phyloP scores from a whole-genome alignment of 2,329 filamentous ascomycete species.

The Chaetomiaceae sp. region DNA sequence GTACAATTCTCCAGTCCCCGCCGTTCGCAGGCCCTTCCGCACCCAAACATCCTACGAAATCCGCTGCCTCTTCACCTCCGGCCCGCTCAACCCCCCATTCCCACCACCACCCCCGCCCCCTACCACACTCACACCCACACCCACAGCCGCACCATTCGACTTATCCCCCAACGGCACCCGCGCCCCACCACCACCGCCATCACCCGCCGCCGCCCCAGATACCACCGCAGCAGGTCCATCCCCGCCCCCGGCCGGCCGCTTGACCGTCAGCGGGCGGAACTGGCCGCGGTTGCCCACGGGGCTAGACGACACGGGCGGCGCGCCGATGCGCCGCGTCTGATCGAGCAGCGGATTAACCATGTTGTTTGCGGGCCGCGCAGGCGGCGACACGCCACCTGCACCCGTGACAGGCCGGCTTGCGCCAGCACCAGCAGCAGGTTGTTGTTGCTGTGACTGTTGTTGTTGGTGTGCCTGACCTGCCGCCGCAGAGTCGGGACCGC shows the following conservation, averaged over 20 bases:
- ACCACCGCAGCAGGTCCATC: too few relatives aligned
- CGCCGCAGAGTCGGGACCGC: too few relatives aligned
- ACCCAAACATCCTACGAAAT: slow-evolving; percentile 22
- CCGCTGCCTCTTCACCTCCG: slow-evolving; percentile 49
- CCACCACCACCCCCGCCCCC: slow-evolving; percentile 14
- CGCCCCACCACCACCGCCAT: slow-evolving; percentile 22
- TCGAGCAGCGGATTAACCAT: slow-evolving; percentile 50
- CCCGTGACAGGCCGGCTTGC: slow-evolving; percentile 5
- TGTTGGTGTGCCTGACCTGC: background rate
- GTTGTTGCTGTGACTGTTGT: slow-evolving; percentile 19
- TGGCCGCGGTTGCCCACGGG: slow-evolving; percentile 52
- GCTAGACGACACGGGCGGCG: slow-evolving; percentile 47
- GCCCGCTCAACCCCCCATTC: slow-evolving; percentile 16
- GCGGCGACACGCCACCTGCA: background rate
- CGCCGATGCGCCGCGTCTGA: slow-evolving; percentile 52
- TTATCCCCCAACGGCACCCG: slow-evolving; percentile 47
- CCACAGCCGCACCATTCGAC: slow-evolving; percentile 36
- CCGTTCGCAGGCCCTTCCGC: background rate
- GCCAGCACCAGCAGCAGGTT: slow-evolving; percentile 12
- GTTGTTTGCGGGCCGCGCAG: slow-evolving; percentile 23
- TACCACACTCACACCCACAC: slow-evolving; percentile 15
- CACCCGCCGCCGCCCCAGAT: too few relatives aligned
- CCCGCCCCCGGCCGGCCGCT: too few relatives aligned
- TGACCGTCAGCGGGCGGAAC: slow-evolving; percentile 56
- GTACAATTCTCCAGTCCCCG: background rate